Percentiles rank a stretch among this genome's conserved stretches.
Conservation (phyloP, 768 basidiomycete species). For the Russula olivacea region DNA sequence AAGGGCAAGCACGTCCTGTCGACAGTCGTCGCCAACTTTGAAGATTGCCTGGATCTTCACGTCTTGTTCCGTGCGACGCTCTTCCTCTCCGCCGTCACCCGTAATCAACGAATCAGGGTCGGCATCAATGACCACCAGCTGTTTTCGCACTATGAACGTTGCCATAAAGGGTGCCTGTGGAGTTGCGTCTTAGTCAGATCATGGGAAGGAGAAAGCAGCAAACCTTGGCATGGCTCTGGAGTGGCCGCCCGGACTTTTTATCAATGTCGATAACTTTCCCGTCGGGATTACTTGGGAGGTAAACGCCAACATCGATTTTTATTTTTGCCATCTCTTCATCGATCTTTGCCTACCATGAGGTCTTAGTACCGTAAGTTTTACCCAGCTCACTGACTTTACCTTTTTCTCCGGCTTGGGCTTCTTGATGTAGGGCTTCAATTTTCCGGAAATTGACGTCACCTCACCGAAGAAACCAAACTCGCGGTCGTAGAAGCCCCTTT, state of each 20-base stretch:
- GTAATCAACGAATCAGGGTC: conserved; percentile 73
- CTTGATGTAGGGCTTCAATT: conserved; percentile 94
- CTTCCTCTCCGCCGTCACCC: conserved; percentile 49
- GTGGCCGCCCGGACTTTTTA: conserved; percentile 89
- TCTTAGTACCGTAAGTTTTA: conserved; percentile 5
- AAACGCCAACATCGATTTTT: conserved; percentile 87
- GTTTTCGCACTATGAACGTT: conserved; percentile 96
- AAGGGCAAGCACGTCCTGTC: conserved; percentile 95
- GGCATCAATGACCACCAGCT: conserved; percentile 56
- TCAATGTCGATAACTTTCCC: conserved; percentile 96
- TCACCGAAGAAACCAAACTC: conserved; percentile 96
- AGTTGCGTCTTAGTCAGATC: conserved; percentile 10
- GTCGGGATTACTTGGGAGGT: conserved; percentile 95
- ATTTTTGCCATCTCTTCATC: conserved; percentile 99
- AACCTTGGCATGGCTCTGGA: conserved; percentile 98
- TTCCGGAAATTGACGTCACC: conserved; percentile 97
- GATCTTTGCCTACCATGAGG: conserved; percentile 74
- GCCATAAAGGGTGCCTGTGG: conserved; percentile 97
- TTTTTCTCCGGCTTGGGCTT: conserved; percentile 95
- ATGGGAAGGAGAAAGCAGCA: conserved; percentile 9
- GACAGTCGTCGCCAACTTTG: conserved; percentile 99
- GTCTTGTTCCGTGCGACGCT: conserved; percentile 47
- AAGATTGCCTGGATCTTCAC: conserved; percentile 98
- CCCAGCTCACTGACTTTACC: conserved; percentile 36
- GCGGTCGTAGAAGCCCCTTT: conserved; percentile 83